These are phyloP conservation scores for Botrytis galanthina DNA, from an alignment of 2,329 filamentous ascomycete genomes.

Conservation along the genomic window DNA sequence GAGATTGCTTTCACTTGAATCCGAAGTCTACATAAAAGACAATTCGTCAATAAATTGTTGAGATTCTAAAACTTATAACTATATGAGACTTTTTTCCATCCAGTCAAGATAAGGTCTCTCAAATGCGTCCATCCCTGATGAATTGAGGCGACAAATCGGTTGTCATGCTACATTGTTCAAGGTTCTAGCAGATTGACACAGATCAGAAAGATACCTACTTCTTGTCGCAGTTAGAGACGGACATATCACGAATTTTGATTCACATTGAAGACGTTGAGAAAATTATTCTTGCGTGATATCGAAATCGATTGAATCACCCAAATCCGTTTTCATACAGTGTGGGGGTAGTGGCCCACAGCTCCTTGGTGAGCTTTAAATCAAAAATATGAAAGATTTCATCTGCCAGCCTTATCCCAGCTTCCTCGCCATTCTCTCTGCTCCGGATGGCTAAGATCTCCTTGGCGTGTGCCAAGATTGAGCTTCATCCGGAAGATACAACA, in stretches of 20 bases:
- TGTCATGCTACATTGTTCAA: background rate
- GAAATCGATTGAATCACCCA: background rate
- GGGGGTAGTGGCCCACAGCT: background rate
- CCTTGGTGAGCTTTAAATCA: fast-evolving
- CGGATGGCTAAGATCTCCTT: background rate
- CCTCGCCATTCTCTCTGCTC: background rate
- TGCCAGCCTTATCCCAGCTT: background rate
- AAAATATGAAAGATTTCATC: fast-evolving
- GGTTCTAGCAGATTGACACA: background rate
- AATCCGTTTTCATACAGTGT: background rate
- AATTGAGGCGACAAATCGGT: too few relatives aligned
- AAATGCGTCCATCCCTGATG: background rate
- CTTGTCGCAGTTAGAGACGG: background rate
- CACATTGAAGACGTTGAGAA: background rate
- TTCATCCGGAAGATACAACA: background rate
- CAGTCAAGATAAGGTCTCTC: background rate
- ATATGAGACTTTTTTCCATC: background rate
- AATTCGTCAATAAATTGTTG: background rate
- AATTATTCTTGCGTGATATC: background rate
- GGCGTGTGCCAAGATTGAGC: too few relatives aligned
- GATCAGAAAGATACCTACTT: background rate
- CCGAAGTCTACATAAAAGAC: fast-evolving
- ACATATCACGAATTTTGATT: background rate
- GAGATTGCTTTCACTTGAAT: background rate
- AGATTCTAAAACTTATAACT: background rate